Conservation (phyloP, 179 eudicot species). For the Vitellaria paradoxa region DNA sequence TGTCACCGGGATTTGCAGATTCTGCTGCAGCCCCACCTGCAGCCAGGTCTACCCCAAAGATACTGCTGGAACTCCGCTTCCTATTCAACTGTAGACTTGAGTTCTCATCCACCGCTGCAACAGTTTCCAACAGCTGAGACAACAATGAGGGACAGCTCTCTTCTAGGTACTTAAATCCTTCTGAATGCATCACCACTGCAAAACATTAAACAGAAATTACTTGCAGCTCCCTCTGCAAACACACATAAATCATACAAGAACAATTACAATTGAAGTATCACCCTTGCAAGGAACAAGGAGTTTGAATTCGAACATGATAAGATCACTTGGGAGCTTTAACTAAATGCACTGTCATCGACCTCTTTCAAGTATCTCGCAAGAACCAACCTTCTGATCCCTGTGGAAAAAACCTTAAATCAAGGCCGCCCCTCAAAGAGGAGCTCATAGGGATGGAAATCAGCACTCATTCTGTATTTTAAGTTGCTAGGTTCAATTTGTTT, state of each 20-base stretch:
- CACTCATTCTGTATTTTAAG: no score
- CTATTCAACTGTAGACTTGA: slow-evolving; percentile 31
- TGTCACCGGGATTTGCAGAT: slow-evolving; percentile 35
- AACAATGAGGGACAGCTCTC: slow-evolving; percentile 60
- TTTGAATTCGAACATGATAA: no score
- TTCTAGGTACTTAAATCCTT: slow-evolving; percentile 66
- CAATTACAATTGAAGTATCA: background rate
- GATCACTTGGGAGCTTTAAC: no score
- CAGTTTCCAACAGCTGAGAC: slow-evolving; percentile 60
- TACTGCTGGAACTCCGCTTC: slow-evolving; percentile 81
- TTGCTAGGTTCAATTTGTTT: no score
- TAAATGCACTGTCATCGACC: no score
- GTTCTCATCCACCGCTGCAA: slow-evolving; percentile 56
- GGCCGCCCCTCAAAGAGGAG: no score
- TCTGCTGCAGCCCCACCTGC: slow-evolving; percentile 43
- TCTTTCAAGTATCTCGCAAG: no score
- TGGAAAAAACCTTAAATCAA: no score
- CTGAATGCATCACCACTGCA: slow-evolving; percentile 65
- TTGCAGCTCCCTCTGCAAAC: background rate
- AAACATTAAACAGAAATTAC: slow-evolving; percentile 22
- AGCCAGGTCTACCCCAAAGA: slow-evolving; percentile 51
- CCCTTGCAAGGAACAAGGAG: no score
- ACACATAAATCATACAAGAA: background rate
- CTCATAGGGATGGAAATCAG: no score
- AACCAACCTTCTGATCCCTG: no score